A percentile compares a stretch with the other conserved stretches of the same genome.
Evolutionary conservation across 2,329 filamentous ascomycete genomes (phyloP).

Genomic region (Sphaerostilbella broomeana): DNA sequence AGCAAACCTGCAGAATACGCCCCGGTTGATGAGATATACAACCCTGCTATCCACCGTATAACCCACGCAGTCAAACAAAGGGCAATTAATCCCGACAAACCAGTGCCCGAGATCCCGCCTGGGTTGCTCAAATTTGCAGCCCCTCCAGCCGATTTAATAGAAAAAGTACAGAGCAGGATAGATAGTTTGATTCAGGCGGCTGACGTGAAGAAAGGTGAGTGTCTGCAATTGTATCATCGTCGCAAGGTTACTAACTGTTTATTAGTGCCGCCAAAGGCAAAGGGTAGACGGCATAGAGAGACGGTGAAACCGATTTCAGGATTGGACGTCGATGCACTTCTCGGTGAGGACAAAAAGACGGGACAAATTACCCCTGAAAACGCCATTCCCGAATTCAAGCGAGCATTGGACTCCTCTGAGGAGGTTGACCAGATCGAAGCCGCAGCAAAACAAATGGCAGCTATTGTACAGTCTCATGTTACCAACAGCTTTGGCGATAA

Average conservation of each 20-base stretch:
- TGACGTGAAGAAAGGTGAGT: constrained; percentile 72
- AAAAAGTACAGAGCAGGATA: constrained; percentile 51
- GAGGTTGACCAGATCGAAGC: constrained; percentile 57
- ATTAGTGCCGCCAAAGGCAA: constrained; percentile 69
- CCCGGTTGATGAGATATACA: constrained; percentile 73
- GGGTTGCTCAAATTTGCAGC: constrained; percentile 66
- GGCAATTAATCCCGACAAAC: constrained; percentile 64
- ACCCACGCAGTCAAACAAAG: constrained; percentile 79
- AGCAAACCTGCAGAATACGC: constrained; percentile 60
- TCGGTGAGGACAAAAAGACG: constrained; percentile 51
- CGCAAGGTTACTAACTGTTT: constrained; percentile 15
- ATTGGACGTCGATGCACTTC: constrained; percentile 75
- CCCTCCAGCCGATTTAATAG: constrained; percentile 61
- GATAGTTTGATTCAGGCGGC: constrained; percentile 60
- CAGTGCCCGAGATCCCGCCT: constrained; percentile 55
- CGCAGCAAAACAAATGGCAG: constrained; percentile 67
- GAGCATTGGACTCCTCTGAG: constrained; percentile 57
- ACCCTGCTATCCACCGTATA: constrained; percentile 79
- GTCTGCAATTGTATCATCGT: neutral
- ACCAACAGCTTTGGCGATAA: constrained; percentile 66
- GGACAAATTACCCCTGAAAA: constrained; percentile 55
- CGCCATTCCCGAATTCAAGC: constrained; percentile 85
- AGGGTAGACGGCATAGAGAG: constrained; percentile 65
- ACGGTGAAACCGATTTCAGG: constrained; percentile 79
- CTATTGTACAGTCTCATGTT: constrained; percentile 63